Evolutionary conservation across 495 filamentous ascomycete genomes (phyloP).

Genomic region (Podospora pseudopauciseta): DNA sequence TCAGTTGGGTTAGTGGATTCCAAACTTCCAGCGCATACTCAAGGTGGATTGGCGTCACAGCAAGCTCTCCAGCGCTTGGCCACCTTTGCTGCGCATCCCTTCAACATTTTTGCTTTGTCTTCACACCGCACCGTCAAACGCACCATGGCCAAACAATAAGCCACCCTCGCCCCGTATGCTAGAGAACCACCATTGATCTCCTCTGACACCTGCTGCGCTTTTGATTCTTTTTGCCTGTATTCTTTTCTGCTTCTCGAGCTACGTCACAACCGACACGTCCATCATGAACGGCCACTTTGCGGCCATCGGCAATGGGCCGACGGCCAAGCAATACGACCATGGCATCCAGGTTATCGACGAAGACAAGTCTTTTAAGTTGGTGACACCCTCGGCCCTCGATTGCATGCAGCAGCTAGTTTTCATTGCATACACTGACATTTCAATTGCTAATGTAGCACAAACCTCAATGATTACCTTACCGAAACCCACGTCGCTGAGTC

Average conservation of each 20-base stretch:
- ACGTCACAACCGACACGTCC: background rate
- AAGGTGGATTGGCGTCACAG: background rate
- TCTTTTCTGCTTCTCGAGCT: background rate
- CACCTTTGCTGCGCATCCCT: background rate
- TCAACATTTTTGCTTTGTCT: background rate
- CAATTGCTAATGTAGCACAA: constrained; percentile 50
- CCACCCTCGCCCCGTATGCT: background rate
- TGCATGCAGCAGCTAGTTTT: background rate
- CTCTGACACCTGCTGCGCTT: background rate
- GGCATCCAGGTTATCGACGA: constrained; percentile 96
- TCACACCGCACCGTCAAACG: background rate
- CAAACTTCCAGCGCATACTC: background rate
- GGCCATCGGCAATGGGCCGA: constrained; percentile 63
- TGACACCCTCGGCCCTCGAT: constrained; percentile 14
- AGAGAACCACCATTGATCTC: background rate
- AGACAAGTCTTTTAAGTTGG: constrained; percentile 94
- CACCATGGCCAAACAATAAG: background rate
- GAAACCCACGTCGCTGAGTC: constrained; percentile 74
- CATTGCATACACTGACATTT: constrained; percentile 7
- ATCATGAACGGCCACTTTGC: constrained; percentile 88
- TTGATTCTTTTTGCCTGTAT: background rate
- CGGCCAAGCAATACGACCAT: constrained; percentile 73
- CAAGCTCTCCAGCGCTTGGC: background rate
- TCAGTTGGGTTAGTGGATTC: background rate
- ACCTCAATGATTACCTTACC: constrained; percentile 76